A percentile compares a stretch with the other conserved stretches of the same genome.
phyloP scores from a whole-genome alignment of 2,329 filamentous ascomycete genomes.

The Aspergillus neotritici region DNA sequence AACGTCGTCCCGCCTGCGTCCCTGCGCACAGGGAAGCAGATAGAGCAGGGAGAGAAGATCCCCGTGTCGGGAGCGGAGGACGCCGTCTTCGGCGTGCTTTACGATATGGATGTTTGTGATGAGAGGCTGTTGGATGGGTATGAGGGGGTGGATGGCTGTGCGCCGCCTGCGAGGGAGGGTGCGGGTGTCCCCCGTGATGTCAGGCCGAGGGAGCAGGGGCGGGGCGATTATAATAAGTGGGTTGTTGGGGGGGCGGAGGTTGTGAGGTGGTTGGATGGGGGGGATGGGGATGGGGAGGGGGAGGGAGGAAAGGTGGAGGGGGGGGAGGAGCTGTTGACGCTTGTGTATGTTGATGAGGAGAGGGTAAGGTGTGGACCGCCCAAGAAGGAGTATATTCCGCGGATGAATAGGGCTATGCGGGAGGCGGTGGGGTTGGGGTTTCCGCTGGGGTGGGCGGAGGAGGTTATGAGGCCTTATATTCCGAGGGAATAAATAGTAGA shows the following conservation, averaged over 20 bases:
- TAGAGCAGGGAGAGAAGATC: conserved; percentile 13
- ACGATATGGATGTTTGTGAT: conserved; percentile 35
- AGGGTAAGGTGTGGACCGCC: conserved; percentile 28
- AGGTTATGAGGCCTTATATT: conserved; percentile 37
- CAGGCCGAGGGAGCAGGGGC: conserved; percentile 29
- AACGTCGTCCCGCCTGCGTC: conserved; percentile 32
- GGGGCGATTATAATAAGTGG: conserved; percentile 36
- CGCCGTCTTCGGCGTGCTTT: conserved; percentile 37
- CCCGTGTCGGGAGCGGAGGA: conserved; percentile 21
- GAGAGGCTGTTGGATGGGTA: conserved; percentile 35
- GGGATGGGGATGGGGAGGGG: conserved; percentile 5
- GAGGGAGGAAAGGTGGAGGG: conserved; percentile 11
- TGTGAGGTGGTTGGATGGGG: conserved; percentile 27
- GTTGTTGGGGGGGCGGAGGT: conserved; percentile 27
- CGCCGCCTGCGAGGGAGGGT: conserved; percentile 5
- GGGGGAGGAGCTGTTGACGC: conserved; percentile 18
- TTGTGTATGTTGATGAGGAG: conserved; percentile 41
- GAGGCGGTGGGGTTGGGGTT: conserved; percentile 35
- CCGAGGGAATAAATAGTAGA: conserved; percentile 15
- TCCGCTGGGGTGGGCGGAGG: conserved; percentile 30
- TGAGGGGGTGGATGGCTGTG: conserved; percentile 30
- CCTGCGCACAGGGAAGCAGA: conserved; percentile 19
- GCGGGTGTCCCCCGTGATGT: conserved; percentile 11
- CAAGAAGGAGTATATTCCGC: conserved; percentile 35
- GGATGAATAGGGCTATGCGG: conserved; percentile 41